Conservation (phyloP, 495 filamentous ascomycete species). For the Xylaria telfairii region DNA sequence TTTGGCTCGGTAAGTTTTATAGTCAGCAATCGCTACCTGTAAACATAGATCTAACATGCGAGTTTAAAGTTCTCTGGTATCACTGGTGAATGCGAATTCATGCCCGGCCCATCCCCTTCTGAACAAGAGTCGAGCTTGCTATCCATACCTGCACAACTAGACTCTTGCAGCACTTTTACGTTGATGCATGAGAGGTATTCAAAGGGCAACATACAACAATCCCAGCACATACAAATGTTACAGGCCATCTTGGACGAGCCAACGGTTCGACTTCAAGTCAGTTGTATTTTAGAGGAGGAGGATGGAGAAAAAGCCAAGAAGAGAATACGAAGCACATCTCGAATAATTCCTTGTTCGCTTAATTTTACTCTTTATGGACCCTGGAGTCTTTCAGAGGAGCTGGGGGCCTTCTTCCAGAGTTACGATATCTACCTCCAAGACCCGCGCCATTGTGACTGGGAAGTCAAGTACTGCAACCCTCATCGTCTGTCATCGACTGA, state of each 20-base stretch:
- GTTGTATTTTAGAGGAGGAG: conserved; percentile 12
- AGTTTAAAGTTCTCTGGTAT: conserved; percentile 7
- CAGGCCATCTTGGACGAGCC: conserved; percentile 30
- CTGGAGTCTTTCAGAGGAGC: not conserved
- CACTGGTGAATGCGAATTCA: conserved; percentile 11
- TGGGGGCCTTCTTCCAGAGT: conserved; percentile 43
- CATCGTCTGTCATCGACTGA: conserved; percentile 46
- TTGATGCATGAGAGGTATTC: not conserved
- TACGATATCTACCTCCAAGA: conserved; percentile 49
- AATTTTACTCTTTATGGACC: not conserved
- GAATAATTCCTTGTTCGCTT: not conserved
- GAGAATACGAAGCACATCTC: conserved; percentile 3
- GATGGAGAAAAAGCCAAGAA: not conserved
- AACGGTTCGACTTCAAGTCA: conserved; percentile 21
- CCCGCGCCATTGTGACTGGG: conserved; percentile 37
- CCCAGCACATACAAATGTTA: conserved; percentile 18
- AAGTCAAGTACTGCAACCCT: conserved; percentile 52
- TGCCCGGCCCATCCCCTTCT: not conserved
- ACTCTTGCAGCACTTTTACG: not conserved
- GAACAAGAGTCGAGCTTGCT: not conserved
- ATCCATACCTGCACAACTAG: not conserved
- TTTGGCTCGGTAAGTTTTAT: conserved; percentile 10
- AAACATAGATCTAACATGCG: not conserved
- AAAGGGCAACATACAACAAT: not conserved
- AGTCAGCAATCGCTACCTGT: not conserved